A percentile compares a stretch with the other conserved stretches of the same genome.
Conservation (phyloP, 2,329 filamentous ascomycete genomes). For the Trichophyton mentagrophytes region DNA sequence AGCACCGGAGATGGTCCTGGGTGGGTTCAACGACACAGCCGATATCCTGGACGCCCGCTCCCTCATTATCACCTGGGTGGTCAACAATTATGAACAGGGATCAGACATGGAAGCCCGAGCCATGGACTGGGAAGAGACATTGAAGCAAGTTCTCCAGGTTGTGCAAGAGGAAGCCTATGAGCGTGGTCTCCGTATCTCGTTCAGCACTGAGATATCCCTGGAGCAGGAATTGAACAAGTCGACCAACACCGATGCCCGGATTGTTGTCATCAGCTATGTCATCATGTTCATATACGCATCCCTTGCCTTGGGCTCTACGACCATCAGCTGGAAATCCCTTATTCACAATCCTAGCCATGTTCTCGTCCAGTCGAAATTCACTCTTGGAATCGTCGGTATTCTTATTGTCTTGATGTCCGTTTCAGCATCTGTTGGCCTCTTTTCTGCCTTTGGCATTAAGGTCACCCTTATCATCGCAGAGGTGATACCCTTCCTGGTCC, state of each 20-base stretch:
- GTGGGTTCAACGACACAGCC: slow-evolving; percentile 54
- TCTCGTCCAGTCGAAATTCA: slow-evolving; percentile 92
- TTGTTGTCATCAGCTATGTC: slow-evolving; percentile 89
- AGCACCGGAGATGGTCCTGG: slow-evolving; percentile 71
- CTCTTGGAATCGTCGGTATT: slow-evolving; percentile 86
- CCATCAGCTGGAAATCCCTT: slow-evolving; percentile 62
- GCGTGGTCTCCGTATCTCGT: slow-evolving; percentile 74
- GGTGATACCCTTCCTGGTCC: slow-evolving; percentile 91
- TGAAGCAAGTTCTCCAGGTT: slow-evolving; percentile 61
- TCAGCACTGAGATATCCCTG: slow-evolving; percentile 87
- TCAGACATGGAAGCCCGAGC: slow-evolving; percentile 57
- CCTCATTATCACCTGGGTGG: slow-evolving; percentile 85
- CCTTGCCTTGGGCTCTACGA: slow-evolving; percentile 77
- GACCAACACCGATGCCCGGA: slow-evolving; percentile 95
- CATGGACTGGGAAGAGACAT: slow-evolving; percentile 76
- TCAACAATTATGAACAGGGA: slow-evolving; percentile 71
- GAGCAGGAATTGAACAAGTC: slow-evolving; percentile 96
- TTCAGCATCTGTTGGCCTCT: slow-evolving; percentile 83
- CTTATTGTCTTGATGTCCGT: slow-evolving; percentile 96
- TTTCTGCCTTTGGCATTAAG: slow-evolving; percentile 82
- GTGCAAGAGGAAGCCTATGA: slow-evolving; percentile 66
- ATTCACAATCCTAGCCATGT: slow-evolving; percentile 70
- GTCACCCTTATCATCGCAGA: slow-evolving; percentile 96
- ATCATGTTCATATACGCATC: slow-evolving; percentile 99
- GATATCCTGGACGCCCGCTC: slow-evolving; percentile 62